Evolutionary conservation across 2,329 filamentous ascomycete species (phyloP).

Genomic region (Penicillium concentricum): DNA sequence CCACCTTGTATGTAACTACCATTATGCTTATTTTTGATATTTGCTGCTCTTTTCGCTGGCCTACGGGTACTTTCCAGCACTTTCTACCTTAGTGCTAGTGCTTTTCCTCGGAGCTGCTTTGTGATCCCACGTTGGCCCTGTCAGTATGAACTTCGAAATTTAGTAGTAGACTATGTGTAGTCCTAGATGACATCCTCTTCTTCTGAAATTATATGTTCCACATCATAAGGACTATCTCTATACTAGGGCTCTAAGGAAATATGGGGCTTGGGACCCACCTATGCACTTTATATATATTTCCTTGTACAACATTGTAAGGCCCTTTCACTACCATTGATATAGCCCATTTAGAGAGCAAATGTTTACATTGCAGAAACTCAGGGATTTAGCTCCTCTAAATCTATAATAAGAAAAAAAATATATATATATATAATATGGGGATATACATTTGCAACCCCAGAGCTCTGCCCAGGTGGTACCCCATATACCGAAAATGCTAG

Average conservation of each 20-base stretch:
- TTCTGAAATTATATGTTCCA: background rate
- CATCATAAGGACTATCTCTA: no score
- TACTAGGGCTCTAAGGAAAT: background rate
- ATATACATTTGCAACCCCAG: background rate
- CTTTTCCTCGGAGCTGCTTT: background rate
- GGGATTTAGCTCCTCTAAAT: no score
- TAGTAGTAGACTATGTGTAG: background rate
- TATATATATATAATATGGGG: background rate
- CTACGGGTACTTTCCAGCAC: background rate
- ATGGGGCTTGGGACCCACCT: background rate
- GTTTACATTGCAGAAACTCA: background rate
- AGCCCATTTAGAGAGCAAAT: background rate
- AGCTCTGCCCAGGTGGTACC: background rate
- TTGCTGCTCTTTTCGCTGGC: background rate
- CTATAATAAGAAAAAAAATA: background rate
- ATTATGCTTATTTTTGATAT: background rate
- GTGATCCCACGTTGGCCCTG: background rate
- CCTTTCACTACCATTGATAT: background rate
- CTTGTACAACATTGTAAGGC: no score
- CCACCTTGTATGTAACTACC: background rate
- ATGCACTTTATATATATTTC: background rate
- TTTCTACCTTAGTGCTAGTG: background rate
- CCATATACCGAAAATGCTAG: background rate
- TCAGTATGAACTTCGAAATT: background rate
- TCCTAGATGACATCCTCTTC: background rate